Conservation (phyloP, 2,329 filamentous ascomycete genomes). For the Spiromastix sp. region DNA sequence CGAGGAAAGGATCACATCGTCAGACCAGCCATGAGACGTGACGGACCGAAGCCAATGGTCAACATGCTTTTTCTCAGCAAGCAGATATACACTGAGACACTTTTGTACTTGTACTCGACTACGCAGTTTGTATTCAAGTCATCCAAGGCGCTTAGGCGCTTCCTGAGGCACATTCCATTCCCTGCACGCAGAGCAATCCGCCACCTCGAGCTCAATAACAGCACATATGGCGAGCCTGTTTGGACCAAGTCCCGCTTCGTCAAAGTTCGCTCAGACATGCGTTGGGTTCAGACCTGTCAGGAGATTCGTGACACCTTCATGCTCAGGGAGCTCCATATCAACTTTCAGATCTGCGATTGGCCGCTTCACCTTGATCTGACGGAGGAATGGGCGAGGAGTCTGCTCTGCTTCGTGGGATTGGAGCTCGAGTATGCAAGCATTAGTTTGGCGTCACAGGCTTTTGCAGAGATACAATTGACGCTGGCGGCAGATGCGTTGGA, state of each 20-base stretch:
- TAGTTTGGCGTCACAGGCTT: too few species aligned
- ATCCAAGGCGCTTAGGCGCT: neutral
- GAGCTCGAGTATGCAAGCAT: neutral
- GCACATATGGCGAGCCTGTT: neutral
- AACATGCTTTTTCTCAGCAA: neutral
- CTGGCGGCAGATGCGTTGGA: too few species aligned
- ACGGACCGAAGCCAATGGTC: too few species aligned
- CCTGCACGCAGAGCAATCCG: neutral
- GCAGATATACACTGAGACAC: neutral
- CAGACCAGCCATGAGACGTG: too few species aligned
- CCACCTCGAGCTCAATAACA: neutral
- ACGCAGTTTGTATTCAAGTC: neutral
- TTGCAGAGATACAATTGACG: too few species aligned
- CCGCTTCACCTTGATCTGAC: neutral
- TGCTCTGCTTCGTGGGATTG: neutral
- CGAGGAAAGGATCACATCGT: neutral
- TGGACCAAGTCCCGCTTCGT: neutral
- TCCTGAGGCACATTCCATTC: neutral
- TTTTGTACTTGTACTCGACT: neutral
- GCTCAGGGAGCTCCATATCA: neutral
- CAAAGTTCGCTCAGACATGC: neutral
- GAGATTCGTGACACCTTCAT: neutral
- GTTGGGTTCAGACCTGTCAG: neutral
- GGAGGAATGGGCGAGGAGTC: neutral
- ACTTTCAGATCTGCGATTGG: neutral